Percentiles rank a stretch among this genome's conserved stretches.
Conservation (phyloP, 2,329 filamentous ascomycete genomes). For the Colletotrichum musae region DNA sequence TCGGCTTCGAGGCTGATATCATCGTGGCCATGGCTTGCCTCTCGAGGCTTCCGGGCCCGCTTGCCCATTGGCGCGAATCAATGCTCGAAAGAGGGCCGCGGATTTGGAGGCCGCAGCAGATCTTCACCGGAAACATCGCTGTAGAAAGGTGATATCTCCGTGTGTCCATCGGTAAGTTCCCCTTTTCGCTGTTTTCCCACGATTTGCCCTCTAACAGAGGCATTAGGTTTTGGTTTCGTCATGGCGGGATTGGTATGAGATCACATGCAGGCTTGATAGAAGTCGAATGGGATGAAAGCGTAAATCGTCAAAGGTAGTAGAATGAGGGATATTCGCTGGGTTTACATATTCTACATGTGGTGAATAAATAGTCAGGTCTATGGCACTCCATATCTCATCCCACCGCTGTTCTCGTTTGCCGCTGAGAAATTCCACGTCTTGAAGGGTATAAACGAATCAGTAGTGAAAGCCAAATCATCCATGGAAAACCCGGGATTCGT, state of each 20-base stretch:
- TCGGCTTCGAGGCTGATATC: conserved; percentile 46
- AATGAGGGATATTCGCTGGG: too few relatives aligned
- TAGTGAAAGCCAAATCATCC: conserved; percentile 14
- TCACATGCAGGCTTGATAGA: too few relatives aligned
- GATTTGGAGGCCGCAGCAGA: conserved; percentile 50
- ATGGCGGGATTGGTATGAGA: too few relatives aligned
- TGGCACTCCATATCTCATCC: too few relatives aligned
- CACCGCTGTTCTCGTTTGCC: neutral
- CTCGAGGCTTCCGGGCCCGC: conserved; percentile 46
- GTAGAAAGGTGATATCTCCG: neutral
- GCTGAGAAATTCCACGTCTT: conserved; percentile 20
- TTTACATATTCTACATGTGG: too few relatives aligned
- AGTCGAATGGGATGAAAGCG: too few relatives aligned
- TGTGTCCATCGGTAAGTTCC: too few relatives aligned
- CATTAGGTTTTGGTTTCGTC: too few relatives aligned
- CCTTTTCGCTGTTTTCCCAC: too few relatives aligned
- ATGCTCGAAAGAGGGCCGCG: conserved; percentile 46
- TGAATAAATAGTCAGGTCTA: too few relatives aligned
- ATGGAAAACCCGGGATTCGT: neutral
- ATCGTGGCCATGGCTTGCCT: conserved; percentile 48
- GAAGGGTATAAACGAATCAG: conserved; percentile 33
- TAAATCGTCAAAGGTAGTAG: too few relatives aligned
- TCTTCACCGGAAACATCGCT: conserved; percentile 25
- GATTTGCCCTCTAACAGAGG: too few relatives aligned
- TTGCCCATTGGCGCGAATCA: conserved; percentile 51